Base-by-base conservation (phyloP, 1,284 basidiomycete species). In the Fomitopsis palustris region DNA sequence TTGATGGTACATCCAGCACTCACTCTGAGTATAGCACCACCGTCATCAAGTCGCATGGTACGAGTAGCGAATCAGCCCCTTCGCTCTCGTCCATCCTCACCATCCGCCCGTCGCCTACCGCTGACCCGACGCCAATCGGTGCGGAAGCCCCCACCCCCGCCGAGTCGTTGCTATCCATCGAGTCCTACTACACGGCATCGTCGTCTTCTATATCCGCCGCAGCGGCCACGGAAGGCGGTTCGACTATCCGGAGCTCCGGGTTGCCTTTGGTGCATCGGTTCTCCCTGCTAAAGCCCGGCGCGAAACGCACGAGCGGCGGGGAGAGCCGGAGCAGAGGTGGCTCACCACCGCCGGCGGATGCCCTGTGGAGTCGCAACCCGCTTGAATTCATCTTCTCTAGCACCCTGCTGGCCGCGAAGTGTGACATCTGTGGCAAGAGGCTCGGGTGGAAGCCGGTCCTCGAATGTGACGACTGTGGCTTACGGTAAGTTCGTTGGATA, bases 381-480 rank as follows among this genome's bases (percentile, higher is more conserved):
- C 78, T 93, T 53, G 90, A 92, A 53, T 78, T 92, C 65, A 83
- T 93, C 67, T 89, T 88, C 72, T 85, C 84, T 14, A 86, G 84
- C 67, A 85, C 82, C 5, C 71, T 89, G 51, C 70, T 90, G 33
- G 83, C 83, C 2, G 81, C 85, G 45, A 93, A 90, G 70, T 96
- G 93, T 68, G 90, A 92, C 69, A 78, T 94, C 9, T 96, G 93
- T 68, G 69, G 72, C 53, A 95, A 94, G 78, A 78, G 90, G 53
- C 78, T 96, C 51, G 92, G 93, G 16, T 89, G 89, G 85, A 93
- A 93, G 69, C 86, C 91, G 21, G 84, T 90, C 31, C 74, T 96
- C 31, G 87, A 92, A 67, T 96, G 94, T 71, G 94, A 96, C 72
- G 94, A 96, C 73, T 96, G 94, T 74, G 84, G 86, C 21, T 70